These are phyloP conservation scores for Rosa rugosa DNA, from an alignment of 306 rosid species.

Conservation along the genomic window DNA sequence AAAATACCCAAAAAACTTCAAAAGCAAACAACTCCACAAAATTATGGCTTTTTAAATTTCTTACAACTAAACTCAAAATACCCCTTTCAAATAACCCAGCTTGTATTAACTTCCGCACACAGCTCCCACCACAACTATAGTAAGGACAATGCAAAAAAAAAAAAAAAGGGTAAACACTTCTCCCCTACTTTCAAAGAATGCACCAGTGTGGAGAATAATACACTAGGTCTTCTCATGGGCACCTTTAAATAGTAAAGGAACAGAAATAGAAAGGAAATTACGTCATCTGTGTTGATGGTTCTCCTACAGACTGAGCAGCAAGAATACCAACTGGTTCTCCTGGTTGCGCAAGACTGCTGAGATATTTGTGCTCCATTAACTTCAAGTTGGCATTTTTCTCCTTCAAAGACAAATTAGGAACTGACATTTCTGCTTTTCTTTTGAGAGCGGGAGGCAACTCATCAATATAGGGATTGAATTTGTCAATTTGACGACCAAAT, in stretches of 20 bases:
- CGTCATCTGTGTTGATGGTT: slow-evolving; percentile 99
- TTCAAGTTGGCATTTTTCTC: slow-evolving; percentile 41
- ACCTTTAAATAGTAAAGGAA: background rate
- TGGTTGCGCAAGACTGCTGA: slow-evolving; percentile 85
- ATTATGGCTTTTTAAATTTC: background rate
- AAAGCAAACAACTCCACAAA: background rate
- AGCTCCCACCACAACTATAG: background rate
- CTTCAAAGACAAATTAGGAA: slow-evolving; percentile 32
- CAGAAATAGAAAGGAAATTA: slow-evolving; percentile 31
- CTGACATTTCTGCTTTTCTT: slow-evolving; percentile 49
- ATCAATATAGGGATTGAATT: slow-evolving; percentile 57
- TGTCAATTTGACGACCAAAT: slow-evolving; percentile 52
- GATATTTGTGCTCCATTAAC: slow-evolving; percentile 87
- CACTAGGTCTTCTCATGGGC: background rate
- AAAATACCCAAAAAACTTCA: background rate
- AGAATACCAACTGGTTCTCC: slow-evolving; percentile 98
- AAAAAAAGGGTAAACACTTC: background rate
- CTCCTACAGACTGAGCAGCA: slow-evolving; percentile 94
- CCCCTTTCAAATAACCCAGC: background rate
- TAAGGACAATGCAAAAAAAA: background rate
- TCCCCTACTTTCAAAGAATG: background rate
- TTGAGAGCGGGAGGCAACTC: slow-evolving; percentile 68
- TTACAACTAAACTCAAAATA: background rate
- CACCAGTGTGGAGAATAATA: background rate
- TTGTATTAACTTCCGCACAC: background rate